These are phyloP conservation scores for Zhuliangozyma parablackwelliae DNA, from an alignment of 1,139 yeast genomes.

Conservation along the genomic window DNA sequence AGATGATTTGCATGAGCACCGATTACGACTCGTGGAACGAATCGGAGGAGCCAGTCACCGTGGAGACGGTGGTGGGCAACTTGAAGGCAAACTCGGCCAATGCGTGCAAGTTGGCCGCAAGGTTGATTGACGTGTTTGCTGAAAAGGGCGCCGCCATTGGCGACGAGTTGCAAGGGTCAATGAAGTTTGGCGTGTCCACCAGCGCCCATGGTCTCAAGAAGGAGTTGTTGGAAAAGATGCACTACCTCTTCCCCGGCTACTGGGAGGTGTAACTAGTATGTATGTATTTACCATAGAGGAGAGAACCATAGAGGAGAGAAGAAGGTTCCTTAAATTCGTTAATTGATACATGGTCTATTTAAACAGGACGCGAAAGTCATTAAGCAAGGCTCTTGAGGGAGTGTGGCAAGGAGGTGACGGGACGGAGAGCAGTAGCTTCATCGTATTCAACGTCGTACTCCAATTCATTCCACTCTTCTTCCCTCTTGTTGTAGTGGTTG, in stretches of 20 bases:
- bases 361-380: background rate
- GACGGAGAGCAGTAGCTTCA: conserved; percentile 14
- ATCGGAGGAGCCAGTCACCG: conserved; percentile 92
- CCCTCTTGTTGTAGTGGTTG: conserved; percentile 51
- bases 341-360: no score
- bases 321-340: no score
- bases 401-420: conserved; percentile 18
- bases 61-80: conserved; percentile 90
- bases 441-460: conserved; percentile 30
- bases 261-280: conserved; percentile 36
- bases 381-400: conserved; percentile 11
- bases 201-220: conserved; percentile 70
- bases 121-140: conserved; percentile 63
- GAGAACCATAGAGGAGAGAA: no score
- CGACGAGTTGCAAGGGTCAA: conserved; percentile 64
- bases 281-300: no score
- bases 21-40: conserved; percentile 99
- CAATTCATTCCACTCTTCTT: conserved; percentile 58
- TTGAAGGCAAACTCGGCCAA: conserved; percentile 82
- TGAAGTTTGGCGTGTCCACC: conserved; percentile 81
- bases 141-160: conserved; percentile 56
- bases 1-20: conserved; percentile 98
- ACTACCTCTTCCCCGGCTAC: conserved; percentile 88
- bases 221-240: conserved; percentile 73
- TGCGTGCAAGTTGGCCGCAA: conserved; percentile 74